Evolutionary conservation across 2,329 filamentous ascomycete genomes (phyloP).

Genomic region (Bisporella sp.): DNA sequence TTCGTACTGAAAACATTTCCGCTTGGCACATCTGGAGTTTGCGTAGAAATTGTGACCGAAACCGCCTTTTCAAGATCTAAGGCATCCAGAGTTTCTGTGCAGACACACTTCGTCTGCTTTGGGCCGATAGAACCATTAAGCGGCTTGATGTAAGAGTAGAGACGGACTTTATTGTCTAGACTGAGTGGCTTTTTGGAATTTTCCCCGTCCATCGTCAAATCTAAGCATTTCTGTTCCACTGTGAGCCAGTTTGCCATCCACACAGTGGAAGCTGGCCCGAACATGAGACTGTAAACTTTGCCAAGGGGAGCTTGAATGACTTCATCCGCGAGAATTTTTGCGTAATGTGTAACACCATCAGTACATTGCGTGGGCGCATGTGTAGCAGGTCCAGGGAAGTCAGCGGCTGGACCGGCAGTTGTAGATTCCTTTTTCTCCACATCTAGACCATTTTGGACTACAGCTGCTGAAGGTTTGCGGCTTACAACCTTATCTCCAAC

Average conservation of each 20-base stretch:
- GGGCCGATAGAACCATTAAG: slow-evolving; percentile 77
- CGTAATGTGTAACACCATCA: slow-evolving; percentile 72
- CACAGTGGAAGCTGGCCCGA: slow-evolving; percentile 68
- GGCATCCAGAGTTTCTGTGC: slow-evolving; percentile 74
- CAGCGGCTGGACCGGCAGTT: slow-evolving; percentile 39
- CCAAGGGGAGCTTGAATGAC: slow-evolving; percentile 80
- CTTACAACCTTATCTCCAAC: slow-evolving; percentile 55
- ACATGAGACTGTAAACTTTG: slow-evolving; percentile 83
- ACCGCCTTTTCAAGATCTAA: slow-evolving; percentile 84
- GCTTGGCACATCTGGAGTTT: slow-evolving; percentile 91
- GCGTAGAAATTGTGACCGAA: slow-evolving; percentile 73
- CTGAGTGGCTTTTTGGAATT: slow-evolving; percentile 52
- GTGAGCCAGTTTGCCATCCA: slow-evolving; percentile 87
- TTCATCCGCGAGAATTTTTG: slow-evolving; percentile 80
- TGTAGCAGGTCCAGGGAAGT: slow-evolving; percentile 78
- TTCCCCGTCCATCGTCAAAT: slow-evolving; percentile 74
- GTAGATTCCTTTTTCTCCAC: slow-evolving; percentile 44
- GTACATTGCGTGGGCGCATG: slow-evolving; percentile 83
- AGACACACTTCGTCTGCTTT: slow-evolving; percentile 90
- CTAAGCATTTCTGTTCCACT: slow-evolving; percentile 79
- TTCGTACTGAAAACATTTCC: slow-evolving; percentile 89
- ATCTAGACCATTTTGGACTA: slow-evolving; percentile 35
- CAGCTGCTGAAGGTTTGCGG: slow-evolving; percentile 64
- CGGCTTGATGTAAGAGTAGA: slow-evolving; percentile 87
- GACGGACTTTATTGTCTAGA: slow-evolving; percentile 66